Evolutionary conservation across 306 rosid genomes (phyloP), one percentile per base, ranked within the genome.

Genomic region (Argentina anserina): DNA sequence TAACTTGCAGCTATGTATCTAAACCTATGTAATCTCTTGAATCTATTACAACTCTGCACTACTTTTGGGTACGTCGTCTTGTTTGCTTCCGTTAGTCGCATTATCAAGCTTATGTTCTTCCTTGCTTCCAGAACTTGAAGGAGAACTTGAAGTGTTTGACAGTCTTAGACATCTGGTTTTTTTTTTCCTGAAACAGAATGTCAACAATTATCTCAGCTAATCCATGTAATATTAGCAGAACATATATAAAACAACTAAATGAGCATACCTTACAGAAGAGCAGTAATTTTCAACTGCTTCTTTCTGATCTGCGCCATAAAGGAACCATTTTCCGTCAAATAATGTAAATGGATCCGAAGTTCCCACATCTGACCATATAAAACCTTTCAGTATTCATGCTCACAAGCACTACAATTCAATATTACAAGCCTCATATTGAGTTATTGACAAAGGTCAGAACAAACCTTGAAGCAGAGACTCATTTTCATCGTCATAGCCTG

Each of bases 391-490:
- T 18, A 7, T 40, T 23, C 25, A 62, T 43, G 59, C 14, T 21
- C 23, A 43, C 34, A 62, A n/a, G 7, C n/a, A 56, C 21, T 21
- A 15, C 41, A 64, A 29, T 23, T 7, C 18, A 42, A 43, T 46
- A 55, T 23, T 0, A 21, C 59, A 50, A 13, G 21, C 29, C n/a
- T n/a, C n/a, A n/a, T n/a, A n/a, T n/a, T n/a, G n/a, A n/a, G n/a
- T n/a, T n/a, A 52, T 21, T 20, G 3, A 33, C 9, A 33, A 15
- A 58, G 41, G 39, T 33, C 9, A 65, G 23, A 29, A 50, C 78
- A 58, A 28, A 79, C 88, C 88, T 81, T 81, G 86, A 49, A 76
- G 80, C 65, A 81, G 50, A 31, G 76, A 53, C 37, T 65, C 56
- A 20, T 47, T 25, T 72, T 74, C 78, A 25, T 9, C 59, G 21